Evolutionary conservation across 306 rosid species (phyloP).

Genomic region (Rosa multiflora): DNA sequence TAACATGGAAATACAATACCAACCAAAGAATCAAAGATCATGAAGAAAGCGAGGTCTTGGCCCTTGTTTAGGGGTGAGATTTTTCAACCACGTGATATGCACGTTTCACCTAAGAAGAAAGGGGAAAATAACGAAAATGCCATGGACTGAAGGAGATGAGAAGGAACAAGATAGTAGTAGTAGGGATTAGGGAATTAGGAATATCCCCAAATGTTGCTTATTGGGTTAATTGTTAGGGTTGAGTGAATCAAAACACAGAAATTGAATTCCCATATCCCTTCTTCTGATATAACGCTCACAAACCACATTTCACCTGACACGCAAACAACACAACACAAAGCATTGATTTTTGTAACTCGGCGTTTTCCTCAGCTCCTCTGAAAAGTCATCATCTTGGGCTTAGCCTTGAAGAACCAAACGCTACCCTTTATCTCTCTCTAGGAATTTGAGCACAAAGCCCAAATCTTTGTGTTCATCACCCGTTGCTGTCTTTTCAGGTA

Average conservation of each 20-base stretch:
- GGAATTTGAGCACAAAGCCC: slow-evolving; percentile 19
- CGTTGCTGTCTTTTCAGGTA: slow-evolving; percentile 37
- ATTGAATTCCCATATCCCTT: neutral
- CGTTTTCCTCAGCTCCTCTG: slow-evolving; percentile 26
- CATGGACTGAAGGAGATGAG: neutral
- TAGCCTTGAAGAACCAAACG: slow-evolving; percentile 15
- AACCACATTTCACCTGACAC: neutral
- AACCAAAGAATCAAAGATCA: neutral
- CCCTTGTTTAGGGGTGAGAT: neutral
- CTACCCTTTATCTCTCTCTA: neutral
- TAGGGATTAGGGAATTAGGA: slow-evolving; percentile 7
- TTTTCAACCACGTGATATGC: slow-evolving; percentile 7
- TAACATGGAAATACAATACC: neutral
- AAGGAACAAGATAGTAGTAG: neutral
- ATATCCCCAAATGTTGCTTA: slow-evolving; percentile 15
- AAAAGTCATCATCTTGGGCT: slow-evolving; percentile 20
- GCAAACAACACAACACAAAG: neutral
- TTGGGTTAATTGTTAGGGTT: neutral
- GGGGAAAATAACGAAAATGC: slow-evolving; percentile 12
- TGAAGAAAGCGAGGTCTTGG: neutral
- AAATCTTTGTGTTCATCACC: slow-evolving; percentile 30
- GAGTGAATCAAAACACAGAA: neutral
- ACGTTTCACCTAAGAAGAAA: neutral
- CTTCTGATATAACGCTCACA: neutral
- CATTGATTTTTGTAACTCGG: slow-evolving; percentile 21